Percentiles rank a stretch among this genome's conserved stretches.
Evolutionary conservation across 1,284 basidiomycete genomes (phyloP).

Genomic region (Cutaneotrichosporon dermatis): DNA sequence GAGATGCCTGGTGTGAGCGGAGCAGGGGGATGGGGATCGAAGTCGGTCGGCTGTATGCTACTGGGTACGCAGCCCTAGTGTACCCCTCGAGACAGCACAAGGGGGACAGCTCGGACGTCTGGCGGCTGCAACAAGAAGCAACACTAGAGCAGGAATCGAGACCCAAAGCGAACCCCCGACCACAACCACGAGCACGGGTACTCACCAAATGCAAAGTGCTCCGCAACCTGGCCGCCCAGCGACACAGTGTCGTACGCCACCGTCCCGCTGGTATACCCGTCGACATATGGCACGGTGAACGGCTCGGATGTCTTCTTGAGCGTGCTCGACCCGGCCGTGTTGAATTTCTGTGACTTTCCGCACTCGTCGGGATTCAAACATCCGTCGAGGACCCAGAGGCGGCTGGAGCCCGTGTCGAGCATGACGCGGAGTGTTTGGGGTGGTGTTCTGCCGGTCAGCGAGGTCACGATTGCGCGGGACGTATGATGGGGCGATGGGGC

Average conservation of each 20-base stretch:
- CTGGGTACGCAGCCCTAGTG: no score
- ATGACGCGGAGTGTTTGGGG: constrained; percentile 55
- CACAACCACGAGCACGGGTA: not conserved
- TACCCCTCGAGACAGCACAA: no score
- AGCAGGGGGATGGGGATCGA: no score
- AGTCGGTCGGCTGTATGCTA: no score
- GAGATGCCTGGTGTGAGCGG: not conserved
- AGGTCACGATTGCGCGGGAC: no score
- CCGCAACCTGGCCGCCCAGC: not conserved
- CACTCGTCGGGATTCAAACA: constrained; percentile 18
- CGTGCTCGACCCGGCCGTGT: constrained; percentile 13
- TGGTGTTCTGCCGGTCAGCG: constrained; percentile 27
- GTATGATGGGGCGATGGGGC: no score
- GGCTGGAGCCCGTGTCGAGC: constrained; percentile 58
- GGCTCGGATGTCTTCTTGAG: constrained; percentile 37
- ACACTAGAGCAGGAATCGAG: no score
- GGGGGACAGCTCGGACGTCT: no score
- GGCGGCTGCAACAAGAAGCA: not conserved
- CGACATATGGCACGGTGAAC: constrained; percentile 1
- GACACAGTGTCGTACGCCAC: not conserved
- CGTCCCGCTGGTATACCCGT: not conserved
- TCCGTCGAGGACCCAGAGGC: constrained; percentile 50
- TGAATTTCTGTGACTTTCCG: constrained; percentile 18
- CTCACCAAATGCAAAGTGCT: not conserved
- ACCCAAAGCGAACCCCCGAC: no score